Base-by-base conservation (phyloP, 768 basidiomycete species). In the Auricularia auricula-judae region DNA sequence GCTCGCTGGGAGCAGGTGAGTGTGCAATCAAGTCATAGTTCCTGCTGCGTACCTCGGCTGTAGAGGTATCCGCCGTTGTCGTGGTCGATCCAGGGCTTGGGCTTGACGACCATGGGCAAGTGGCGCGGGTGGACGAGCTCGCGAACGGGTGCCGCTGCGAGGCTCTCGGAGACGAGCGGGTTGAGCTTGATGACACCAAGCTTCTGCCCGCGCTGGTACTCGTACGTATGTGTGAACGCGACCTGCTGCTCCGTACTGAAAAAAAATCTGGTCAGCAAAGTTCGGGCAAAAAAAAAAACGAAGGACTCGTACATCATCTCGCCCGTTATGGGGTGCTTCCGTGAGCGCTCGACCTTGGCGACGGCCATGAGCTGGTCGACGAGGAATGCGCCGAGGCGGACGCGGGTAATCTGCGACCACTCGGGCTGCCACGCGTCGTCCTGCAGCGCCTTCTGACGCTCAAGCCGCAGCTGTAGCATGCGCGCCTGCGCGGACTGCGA, bases 21-120 rank as follows among this genome's bases (percentile, higher is more conserved):
- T 61, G 64, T 21, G 18, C 33, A 64, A 29, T 29, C 29, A 29
- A 2, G 29, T 29, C 29, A 29, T 29, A 29, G 29, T 29, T 35
- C n/a, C 11, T 36, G 63, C 44, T 60, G 12, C 36, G 33, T 70
- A 91, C 91, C 84, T 67, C 80, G 83, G 71, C 87, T 91, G 68
- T 86, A 84, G 29, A 96, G 75, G 72, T 98, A 98, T 1, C 88
- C 91, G 3, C 97, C 96, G 56, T 87, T 77, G 63, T 88, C 82
- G 67, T 85, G 81, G 64, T 79, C 78, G 1, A 89, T 70, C 96
- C 95, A 98, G 0, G 92, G 91, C 67, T 86, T 87, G 2, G 96
- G 96, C 66, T 86, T 86, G 33, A 95, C 82, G 5, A 99, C 81
- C 97, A 98, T 99, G 8, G 96, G 96, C 29, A 99, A 80, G 74